Base-by-base conservation (phyloP, 257 asterid species). In the Gynochthodes officinalis region DNA sequence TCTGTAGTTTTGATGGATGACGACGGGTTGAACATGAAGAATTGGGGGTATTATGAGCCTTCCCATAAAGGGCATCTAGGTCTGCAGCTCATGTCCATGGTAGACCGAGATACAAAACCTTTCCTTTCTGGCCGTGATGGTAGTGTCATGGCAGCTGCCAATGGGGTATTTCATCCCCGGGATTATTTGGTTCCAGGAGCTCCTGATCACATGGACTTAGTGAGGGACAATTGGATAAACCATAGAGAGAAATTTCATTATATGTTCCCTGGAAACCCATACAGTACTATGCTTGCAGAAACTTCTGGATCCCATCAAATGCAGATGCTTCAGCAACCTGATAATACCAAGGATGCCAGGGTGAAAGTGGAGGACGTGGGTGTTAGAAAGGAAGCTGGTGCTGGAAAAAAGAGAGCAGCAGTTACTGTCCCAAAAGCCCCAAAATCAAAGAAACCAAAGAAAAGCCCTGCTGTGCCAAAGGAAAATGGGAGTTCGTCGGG, bases 21-120 rank as follows among this genome's bases (percentile, higher is more conserved):
- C 11, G 96, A 91, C 58, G 84, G 82, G 12, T 84, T 84, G 80
- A 91, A 94, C 87, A 75, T 94, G 83, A 82, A 89, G 80, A 94
- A 94, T 78, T 94, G 99, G 99, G 97, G 95, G 76, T 94, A 87
- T 49, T 94, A 94, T 66, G 99, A 94, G 58, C 93, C 96, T 64
- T 78, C 97, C 96, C 64, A 62, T 79, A 91, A 82, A 64, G 87
- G 90, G 63, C 86, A 86, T 61, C 91, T 94, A 11, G 89, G 90
- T 65, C 90, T 94, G 68, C 97, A 94, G 82, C 95, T 94, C 78
- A 89, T 91, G 96, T 73, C 99, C 7, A 71, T 86, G 69, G 75
- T 75, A 14, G 99, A 94, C 64, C 90, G 92, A 23, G 97, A 91
- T 77, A 76, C 95, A 0, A 91, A 91, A 50, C 89, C 99, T 54